phyloP scores from a whole-genome alignment of 768 basidiomycete species.

The Tubosaeta sp. region DNA sequence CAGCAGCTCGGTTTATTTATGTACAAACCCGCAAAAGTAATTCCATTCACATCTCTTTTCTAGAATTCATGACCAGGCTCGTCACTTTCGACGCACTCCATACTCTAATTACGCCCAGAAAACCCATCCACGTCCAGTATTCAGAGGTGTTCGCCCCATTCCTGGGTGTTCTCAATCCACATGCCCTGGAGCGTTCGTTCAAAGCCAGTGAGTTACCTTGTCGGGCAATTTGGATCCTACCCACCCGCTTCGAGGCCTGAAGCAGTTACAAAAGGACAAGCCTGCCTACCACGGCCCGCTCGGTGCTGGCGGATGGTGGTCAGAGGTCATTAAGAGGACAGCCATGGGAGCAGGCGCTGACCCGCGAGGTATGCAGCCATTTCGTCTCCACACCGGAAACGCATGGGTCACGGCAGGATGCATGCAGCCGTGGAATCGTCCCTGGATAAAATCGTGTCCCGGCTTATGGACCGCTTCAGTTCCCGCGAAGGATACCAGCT shows the following conservation, averaged over 20 bases:
- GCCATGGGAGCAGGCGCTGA: conserved; percentile 74
- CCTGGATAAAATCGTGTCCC: conserved; percentile 53
- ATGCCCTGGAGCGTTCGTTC: conserved; percentile 53
- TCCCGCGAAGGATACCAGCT: conserved; percentile 64
- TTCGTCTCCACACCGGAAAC: conserved; percentile 17
- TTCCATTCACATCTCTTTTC: conserved; percentile 1
- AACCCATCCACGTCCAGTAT: conserved; percentile 60
- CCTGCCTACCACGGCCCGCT: conserved; percentile 48
- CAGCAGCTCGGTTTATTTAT: conserved; percentile 14
- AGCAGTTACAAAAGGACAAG: conserved; percentile 50
- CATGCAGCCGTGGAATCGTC: conserved; percentile 49
- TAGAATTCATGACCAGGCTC: conserved; percentile 41
- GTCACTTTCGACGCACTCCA: conserved; percentile 79
- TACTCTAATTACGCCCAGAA: conserved; percentile 68
- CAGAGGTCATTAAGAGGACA: conserved; percentile 69
- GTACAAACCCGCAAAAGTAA: conserved; percentile 8
- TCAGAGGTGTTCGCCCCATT: conserved; percentile 63
- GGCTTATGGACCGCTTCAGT: conserved; percentile 64
- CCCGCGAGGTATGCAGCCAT: conserved; percentile 39
- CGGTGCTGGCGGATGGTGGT: conserved; percentile 66
- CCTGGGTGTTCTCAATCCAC: conserved; percentile 56
- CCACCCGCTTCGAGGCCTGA: conserved; percentile 35
- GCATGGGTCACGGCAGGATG: conserved; percentile 14
- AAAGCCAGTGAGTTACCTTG: conserved; percentile 40
- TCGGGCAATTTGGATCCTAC: not conserved